Base-by-base conservation (phyloP, 116 monocot species). In the Dioscorea cayenensis region DNA sequence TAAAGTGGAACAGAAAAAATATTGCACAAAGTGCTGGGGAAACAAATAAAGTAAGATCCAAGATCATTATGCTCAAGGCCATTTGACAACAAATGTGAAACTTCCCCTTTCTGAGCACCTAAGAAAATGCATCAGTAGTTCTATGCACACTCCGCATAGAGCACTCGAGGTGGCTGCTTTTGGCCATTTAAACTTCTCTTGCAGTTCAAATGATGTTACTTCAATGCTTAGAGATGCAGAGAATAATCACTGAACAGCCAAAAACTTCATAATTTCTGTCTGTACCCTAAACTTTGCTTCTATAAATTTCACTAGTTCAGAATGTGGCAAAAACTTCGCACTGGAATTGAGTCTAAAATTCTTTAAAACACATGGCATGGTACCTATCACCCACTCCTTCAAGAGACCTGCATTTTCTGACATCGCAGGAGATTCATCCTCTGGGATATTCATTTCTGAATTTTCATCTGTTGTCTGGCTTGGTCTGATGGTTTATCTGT, bases 161-260 rank as follows among this genome's bases (percentile, higher is more conserved):
- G 87, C 81, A 76, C 79, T 80, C 16, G 94, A 87, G 63, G 72
- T 94, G 16, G 91, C 85, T 68, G 75, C 71, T 73, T 89, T 99
- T 12, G 90, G 99, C 99, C 99, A 99, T 75, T 81, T 91, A 69
- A 99, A 99, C 70, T 89, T 99, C 78, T 99, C 94, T 73, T 87
- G 87, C 77, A 99, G 73, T 75, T 99, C 94, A 77, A 99, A 99
- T 19, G 99, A 99, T 29, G 94, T 99, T 11, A 99, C 82, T 77
- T 94, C 99, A 66, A 81, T 94, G 35, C 99, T 94, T 29, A 99
- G 65, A 55, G 99, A 99, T 51, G 99, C 87, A 82, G 91, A 85
- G 66, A 99, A 94, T 69, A 99, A 77, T 38, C 99, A 94, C 72
- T 99, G 94, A 68, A 99, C 91, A 28, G 94, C 83, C 52, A 99